Evolutionary conservation across 306 rosid genomes (phyloP).

Genomic region (Ormosia emarginata): DNA sequence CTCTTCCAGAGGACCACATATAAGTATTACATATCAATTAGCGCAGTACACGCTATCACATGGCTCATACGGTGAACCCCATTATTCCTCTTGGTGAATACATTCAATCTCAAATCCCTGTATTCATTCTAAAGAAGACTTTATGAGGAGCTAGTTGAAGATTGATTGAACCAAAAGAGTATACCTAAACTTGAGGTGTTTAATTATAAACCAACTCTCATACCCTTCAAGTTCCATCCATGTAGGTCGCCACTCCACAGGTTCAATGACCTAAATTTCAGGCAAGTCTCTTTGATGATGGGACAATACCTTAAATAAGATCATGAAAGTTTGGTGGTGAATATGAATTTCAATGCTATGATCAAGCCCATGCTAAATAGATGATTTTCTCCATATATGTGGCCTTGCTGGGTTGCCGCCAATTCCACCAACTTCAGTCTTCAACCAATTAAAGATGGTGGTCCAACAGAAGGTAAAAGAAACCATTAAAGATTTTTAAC

Average conservation of each 20-base stretch:
- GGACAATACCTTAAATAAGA: neutral
- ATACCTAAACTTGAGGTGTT: too few species aligned
- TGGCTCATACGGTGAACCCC: neutral
- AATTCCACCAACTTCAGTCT: neutral
- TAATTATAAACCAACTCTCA: neutral
- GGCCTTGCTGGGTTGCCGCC: neutral
- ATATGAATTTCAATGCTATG: neutral
- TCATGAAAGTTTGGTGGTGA: neutral
- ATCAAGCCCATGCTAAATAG: neutral
- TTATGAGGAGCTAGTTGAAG: neutral
- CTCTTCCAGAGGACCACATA: too few species aligned
- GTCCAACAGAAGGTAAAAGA: neutral
- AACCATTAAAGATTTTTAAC: neutral
- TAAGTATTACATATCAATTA: too few species aligned
- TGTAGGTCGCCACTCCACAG: neutral
- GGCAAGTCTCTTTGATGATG: neutral
- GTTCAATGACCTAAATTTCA: neutral
- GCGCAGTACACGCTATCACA: neutral
- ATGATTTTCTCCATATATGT: neutral
- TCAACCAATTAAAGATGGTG: neutral
- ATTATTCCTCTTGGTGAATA: neutral
- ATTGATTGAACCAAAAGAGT: neutral
- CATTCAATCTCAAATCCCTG: neutral
- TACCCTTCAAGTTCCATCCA: neutral
- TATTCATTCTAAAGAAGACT: neutral